These are phyloP conservation scores for Silene coronaria DNA, from an alignment of 179 eudicot species.

Conservation along the genomic window DNA sequence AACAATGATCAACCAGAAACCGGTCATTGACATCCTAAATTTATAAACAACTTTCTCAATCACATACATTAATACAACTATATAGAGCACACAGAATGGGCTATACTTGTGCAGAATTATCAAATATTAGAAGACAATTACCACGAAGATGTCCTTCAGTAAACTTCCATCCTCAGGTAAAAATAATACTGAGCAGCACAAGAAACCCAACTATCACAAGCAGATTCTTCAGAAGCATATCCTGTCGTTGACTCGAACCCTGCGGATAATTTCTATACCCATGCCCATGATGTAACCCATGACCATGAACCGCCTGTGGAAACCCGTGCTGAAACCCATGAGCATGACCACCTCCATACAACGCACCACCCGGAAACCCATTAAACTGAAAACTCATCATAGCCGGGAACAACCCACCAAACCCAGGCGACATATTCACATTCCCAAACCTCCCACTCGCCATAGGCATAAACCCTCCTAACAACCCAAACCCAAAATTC, in stretches of 20 bases:
- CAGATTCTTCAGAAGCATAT: constrained; percentile 27
- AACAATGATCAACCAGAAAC: background rate
- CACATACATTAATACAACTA: background rate
- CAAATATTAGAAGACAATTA: constrained; percentile 10
- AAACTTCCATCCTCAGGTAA: constrained; percentile 12
- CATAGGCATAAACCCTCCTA: constrained; percentile 55
- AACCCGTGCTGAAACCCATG: constrained; percentile 41
- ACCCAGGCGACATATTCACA: constrained; percentile 48
- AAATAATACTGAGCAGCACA: constrained; percentile 28
- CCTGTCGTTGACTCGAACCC: constrained; percentile 26
- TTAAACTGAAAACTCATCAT: constrained; percentile 70
- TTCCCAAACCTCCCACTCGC: constrained; percentile 58
- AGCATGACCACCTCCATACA: constrained; percentile 41
- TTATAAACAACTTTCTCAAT: constrained; percentile 15
- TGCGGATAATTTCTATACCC: constrained; percentile 18
- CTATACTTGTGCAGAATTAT: constrained; percentile 17
- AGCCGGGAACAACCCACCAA: constrained; percentile 51
- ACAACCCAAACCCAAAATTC: constrained; percentile 64
- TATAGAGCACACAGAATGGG: background rate
- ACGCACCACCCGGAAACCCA: constrained; percentile 46
- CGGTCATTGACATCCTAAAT: constrained; percentile 14
- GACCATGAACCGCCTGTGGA: constrained; percentile 23
- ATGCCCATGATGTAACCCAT: constrained; percentile 16
- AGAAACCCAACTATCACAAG: constrained; percentile 29
- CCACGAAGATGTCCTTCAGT: constrained; percentile 6